Evolutionary conservation across 345 rosid genomes (phyloP).

Genomic region (Reutealis trisperma): DNA sequence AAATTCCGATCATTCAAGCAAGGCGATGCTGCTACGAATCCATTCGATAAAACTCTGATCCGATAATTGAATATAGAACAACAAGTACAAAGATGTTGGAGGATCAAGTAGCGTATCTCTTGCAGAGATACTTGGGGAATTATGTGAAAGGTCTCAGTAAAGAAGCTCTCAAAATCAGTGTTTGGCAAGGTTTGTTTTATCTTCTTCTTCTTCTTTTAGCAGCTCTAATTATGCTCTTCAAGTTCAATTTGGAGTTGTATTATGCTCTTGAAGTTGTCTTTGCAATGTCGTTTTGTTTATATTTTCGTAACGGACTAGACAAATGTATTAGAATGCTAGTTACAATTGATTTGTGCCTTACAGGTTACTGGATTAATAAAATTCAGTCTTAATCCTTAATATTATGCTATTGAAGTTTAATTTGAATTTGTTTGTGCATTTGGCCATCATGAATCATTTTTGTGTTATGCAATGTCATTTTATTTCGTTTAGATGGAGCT

Average conservation of each 20-base stretch:
- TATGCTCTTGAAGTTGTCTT: too few species aligned
- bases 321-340: too few species aligned
- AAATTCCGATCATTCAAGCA: neutral
- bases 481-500: too few species aligned
- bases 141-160: constrained; percentile 85
- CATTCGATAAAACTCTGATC: neutral
- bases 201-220: neutral
- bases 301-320: too few species aligned
- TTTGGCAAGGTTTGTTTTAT: constrained; percentile 73
- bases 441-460: too few species aligned
- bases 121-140: constrained; percentile 87
- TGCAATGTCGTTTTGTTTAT: too few species aligned
- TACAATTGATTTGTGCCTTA: too few species aligned
- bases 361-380: too few species aligned
- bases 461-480: neutral
- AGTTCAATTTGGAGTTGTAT: too few species aligned
- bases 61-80: neutral
- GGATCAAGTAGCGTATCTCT: constrained; percentile 92
- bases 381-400: too few species aligned
- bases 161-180: constrained; percentile 97
- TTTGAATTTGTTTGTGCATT: neutral
- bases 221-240: neutral
- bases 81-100: constrained; percentile 69
- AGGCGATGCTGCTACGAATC: neutral
- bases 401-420: neutral